These are phyloP conservation scores for Dendrothele bispora DNA, from an alignment of 768 basidiomycete species.

Conservation along the genomic window DNA sequence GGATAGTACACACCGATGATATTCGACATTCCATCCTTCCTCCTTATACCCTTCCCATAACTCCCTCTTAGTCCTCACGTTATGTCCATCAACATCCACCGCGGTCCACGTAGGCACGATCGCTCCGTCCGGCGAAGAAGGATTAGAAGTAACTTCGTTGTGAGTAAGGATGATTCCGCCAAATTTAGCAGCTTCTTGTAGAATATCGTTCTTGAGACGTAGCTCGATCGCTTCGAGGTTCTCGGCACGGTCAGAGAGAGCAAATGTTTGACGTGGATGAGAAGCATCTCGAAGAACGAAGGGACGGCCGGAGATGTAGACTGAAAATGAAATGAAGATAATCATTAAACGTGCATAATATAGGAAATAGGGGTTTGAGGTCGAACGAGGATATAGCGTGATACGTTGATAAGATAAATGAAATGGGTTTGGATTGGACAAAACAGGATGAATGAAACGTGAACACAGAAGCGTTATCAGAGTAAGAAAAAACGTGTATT, in stretches of 20 bases:
- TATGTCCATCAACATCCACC: conserved; percentile 75
- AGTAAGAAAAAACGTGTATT: neutral
- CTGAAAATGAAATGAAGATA: conserved; percentile 32
- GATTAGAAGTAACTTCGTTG: conserved; percentile 73
- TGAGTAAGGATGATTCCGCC: conserved; percentile 92
- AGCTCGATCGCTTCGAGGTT: conserved; percentile 92
- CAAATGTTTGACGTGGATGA: conserved; percentile 75
- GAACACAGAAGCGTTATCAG: neutral
- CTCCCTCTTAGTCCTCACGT: conserved; percentile 86
- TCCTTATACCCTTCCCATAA: conserved; percentile 77
- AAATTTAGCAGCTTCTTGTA: conserved; percentile 82
- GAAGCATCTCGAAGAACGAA: conserved; percentile 90
- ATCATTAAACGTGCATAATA: too few species aligned
- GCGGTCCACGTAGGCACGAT: conserved; percentile 94
- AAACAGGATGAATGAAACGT: neutral
- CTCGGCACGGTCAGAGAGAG: conserved; percentile 88
- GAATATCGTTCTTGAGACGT: conserved; percentile 87
- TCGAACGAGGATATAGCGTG: too few species aligned
- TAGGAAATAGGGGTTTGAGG: too few species aligned
- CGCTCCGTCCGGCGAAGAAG: conserved; percentile 49
- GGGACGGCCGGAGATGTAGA: conserved; percentile 88
- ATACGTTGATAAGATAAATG: conserved; percentile 4
- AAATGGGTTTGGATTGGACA: neutral
- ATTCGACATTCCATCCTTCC: conserved; percentile 94
- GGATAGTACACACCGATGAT: conserved; percentile 40